Base-by-base conservation (phyloP, 768 basidiomycete species). In the Tylopilus rubrobrunneus region DNA sequence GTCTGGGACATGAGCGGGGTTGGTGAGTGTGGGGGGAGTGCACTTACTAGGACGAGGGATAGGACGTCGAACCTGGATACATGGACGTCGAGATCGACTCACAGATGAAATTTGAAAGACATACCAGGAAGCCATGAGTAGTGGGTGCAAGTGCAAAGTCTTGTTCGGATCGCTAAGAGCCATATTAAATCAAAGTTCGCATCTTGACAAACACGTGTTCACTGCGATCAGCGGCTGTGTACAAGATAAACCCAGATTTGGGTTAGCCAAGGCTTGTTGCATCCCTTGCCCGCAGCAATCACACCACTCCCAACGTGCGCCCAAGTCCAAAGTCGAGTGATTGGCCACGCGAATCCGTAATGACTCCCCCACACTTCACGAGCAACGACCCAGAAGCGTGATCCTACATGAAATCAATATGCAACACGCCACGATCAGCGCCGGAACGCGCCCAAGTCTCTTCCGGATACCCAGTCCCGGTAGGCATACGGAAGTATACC, bases 331-430 rank as follows among this genome's bases (percentile, higher is more conserved):
- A 98, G 66, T 96, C 79, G 25, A 99, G 81, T 0, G 79, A 77
- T 49, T 79, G 57, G 3, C 94, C 96, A 41, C 85, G 77, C 46
- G 89, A 89, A 67, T 98, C 89, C 0, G 86, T 87, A 34, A 98
- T 82, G n/a, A 87, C 58, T 0, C 95, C 95, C 0, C 94, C 95
- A 0, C 93, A 89, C 69, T 98, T 96, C 58, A 98, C 82, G 7
- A 99, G 78, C 14, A 98, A 66, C 1, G 81, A 75, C 0, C 96
- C 97, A 1, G 91, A 82, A 0, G 96, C 93, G 65, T 98, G 97
- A 63, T 98, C 96, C 89, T 92, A 50, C 21, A 11, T 5, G 3
- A 25, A 4, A 5, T 11, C 7, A 23, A n/a, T 36, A 23, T 12
- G 4, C 4, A 3, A 12, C 0, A 34, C 11, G 15, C 14, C 4